Evolutionary conservation across 352 stramenopile genomes (phyloP).

Genomic region (Pythium graminicola): DNA sequence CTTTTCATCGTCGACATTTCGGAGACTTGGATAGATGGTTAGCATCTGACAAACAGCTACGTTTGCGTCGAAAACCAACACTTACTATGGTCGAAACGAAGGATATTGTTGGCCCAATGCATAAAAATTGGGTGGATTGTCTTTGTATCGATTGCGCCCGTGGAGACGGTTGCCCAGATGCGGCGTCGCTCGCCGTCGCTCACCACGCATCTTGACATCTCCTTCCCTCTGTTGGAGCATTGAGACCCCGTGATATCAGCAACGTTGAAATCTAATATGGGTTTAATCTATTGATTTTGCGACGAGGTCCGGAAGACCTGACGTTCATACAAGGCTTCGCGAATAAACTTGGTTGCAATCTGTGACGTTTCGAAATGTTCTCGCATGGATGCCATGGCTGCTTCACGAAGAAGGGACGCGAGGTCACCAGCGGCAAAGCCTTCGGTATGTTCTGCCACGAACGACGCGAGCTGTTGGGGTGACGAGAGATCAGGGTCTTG

Average conservation of each 20-base stretch:
- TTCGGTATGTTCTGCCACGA: slow-evolving; percentile 47
- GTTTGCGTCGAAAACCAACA: background rate
- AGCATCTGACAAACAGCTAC: background rate
- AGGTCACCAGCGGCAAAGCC: slow-evolving; percentile 56
- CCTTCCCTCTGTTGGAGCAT: too few relatives aligned
- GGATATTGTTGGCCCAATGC: slow-evolving; percentile 53
- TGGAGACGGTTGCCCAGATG: slow-evolving; percentile 58
- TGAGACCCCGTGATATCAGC: too few relatives aligned
- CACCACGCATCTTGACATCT: slow-evolving; percentile 25
- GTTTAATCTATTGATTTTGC: slow-evolving; percentile 10
- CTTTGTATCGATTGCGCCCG: slow-evolving; percentile 69
- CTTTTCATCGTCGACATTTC: slow-evolving; percentile 52
- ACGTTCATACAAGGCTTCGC: slow-evolving; percentile 16
- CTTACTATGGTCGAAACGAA: slow-evolving; percentile 60
- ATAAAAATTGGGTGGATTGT: slow-evolving; percentile 68
- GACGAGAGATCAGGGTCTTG: slow-evolving; percentile 27
- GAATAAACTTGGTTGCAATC: slow-evolving; percentile 41
- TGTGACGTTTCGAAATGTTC: slow-evolving; percentile 37
- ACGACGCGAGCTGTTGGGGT: slow-evolving; percentile 31
- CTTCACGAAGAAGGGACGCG: slow-evolving; percentile 61
- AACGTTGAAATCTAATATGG: too few relatives aligned
- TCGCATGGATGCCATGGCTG: slow-evolving; percentile 68
- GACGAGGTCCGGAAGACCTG: slow-evolving; percentile 9
- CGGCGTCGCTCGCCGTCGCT: slow-evolving; percentile 49
- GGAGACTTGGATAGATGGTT: slow-evolving; percentile 28